These are phyloP conservation scores for Aspergillus sp. DNA, from an alignment of 2,329 filamentous ascomycete species.

Conservation along the genomic window DNA sequence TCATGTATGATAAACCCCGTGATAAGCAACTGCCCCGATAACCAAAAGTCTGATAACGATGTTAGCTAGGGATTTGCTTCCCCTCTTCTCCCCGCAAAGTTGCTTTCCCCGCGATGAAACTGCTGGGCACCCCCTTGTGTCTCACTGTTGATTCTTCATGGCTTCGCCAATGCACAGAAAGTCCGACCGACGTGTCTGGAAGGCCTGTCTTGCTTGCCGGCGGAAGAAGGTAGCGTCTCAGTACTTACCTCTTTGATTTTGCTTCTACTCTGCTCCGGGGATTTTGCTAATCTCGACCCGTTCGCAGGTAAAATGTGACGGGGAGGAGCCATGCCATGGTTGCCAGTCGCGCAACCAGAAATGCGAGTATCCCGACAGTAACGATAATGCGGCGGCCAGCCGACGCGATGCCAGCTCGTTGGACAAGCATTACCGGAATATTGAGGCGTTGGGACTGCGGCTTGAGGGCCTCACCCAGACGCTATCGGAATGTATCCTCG, in stretches of 20 bases:
- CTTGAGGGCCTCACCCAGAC: slow-evolving; percentile 1
- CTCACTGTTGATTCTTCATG: too few species aligned
- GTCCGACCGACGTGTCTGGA: neutral
- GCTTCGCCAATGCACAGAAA: neutral
- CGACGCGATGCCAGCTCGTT: neutral
- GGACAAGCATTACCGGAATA: neutral
- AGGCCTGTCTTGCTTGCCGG: neutral
- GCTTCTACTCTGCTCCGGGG: too few species aligned
- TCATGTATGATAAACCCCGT: too few species aligned
- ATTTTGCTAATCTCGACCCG: neutral
- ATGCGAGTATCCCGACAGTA: neutral
- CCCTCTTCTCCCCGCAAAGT: too few species aligned
- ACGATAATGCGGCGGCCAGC: neutral
- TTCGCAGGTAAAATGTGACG: slow-evolving; percentile 4
- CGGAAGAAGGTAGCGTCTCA: neutral
- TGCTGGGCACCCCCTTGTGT: too few species aligned
- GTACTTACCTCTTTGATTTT: too few species aligned
- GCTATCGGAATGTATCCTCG: neutral
- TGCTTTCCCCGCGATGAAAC: too few species aligned
- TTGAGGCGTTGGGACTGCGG: neutral
- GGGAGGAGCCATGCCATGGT: neutral
- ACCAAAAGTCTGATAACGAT: too few species aligned
- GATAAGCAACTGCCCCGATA: too few species aligned
- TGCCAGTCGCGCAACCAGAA: slow-evolving; percentile 3
- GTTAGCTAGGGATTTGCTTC: too few species aligned